Evolutionary conservation across 768 basidiomycete genomes (phyloP).

Genomic region (Auricularia sp.): DNA sequence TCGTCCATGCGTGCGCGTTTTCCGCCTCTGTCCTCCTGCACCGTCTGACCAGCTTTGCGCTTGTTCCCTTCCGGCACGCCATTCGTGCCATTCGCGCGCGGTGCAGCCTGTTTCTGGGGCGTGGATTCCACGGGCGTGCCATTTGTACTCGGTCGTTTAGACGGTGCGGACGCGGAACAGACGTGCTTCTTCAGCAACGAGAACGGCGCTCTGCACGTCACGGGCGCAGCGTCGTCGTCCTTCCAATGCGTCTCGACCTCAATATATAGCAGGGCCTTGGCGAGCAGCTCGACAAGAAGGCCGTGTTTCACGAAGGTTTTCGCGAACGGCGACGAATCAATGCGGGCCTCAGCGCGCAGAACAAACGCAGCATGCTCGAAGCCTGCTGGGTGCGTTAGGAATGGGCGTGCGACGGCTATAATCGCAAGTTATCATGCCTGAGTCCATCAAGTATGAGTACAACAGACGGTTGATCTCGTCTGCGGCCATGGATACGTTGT

Average conservation of each 20-base stretch:
- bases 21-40: not conserved
- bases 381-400: slow-evolving; percentile 30
- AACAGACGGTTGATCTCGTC: slow-evolving; percentile 68
- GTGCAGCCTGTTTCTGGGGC: not conserved
- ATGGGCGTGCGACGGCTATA: not conserved
- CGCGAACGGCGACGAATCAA: slow-evolving; percentile 50
- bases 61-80: not conserved
- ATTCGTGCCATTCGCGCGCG: not conserved
- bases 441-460: slow-evolving; percentile 74
- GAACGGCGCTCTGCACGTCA: slow-evolving; percentile 60
- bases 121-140: not conserved
- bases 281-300: slow-evolving; percentile 69
- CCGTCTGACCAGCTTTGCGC: not conserved
- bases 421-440: slow-evolving; percentile 38
- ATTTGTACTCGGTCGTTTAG: not conserved
- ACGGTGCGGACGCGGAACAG: slow-evolving; percentile 33
- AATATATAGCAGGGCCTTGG: slow-evolving; percentile 70
- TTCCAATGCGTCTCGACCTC: slow-evolving; percentile 78
- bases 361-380: slow-evolving; percentile 76
- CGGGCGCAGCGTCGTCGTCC: slow-evolving; percentile 45
- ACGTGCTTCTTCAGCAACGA: slow-evolving; percentile 66
- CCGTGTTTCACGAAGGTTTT: slow-evolving; percentile 73
- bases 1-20: not conserved
- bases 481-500: not conserved
- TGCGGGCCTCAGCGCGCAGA: slow-evolving; percentile 60